Evolutionary conservation across 805 yeast species (phyloP).

Genomic region (Yarrowia keelungensis): DNA sequence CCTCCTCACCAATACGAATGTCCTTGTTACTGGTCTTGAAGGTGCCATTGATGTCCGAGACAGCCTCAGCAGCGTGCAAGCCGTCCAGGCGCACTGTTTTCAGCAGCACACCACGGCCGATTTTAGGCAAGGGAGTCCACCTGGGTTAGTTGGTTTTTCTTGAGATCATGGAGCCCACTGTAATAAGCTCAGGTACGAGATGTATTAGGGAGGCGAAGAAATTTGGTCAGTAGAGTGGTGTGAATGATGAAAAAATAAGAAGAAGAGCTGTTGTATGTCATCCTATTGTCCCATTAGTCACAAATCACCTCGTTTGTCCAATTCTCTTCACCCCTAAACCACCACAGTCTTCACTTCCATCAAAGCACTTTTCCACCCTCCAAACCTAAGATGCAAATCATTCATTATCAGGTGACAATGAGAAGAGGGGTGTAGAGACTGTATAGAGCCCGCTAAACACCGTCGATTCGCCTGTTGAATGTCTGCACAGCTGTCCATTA

Average conservation of each 20-base stretch:
- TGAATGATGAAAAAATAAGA: neutral
- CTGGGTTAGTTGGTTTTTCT: conserved; percentile 13
- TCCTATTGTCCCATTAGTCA: too few relatives aligned
- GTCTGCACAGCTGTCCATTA: too few relatives aligned
- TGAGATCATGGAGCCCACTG: too few relatives aligned
- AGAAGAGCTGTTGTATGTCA: too few relatives aligned
- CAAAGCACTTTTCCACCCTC: neutral
- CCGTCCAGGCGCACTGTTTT: conserved; percentile 43
- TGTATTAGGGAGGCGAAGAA: neutral
- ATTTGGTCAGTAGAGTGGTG: too few relatives aligned
- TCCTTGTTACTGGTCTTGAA: conserved; percentile 27
- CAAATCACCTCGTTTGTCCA: too few relatives aligned
- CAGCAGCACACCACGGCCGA: conserved; percentile 48
- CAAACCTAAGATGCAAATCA: conserved; percentile 7
- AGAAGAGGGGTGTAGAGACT: neutral
- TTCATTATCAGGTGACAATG: conserved; percentile 2
- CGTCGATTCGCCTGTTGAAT: too few relatives aligned
- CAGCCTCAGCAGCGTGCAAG: conserved; percentile 28
- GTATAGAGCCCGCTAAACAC: too few relatives aligned
- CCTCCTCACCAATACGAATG: conserved; percentile 66
- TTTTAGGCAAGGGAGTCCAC: conserved; percentile 60
- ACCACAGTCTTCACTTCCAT: too few relatives aligned
- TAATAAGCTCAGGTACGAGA: neutral
- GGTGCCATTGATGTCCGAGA: conserved; percentile 37
- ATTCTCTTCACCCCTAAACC: too few relatives aligned